phyloP scores from a whole-genome alignment of 2,329 filamentous ascomycete genomes.

The Xylaria sp. region DNA sequence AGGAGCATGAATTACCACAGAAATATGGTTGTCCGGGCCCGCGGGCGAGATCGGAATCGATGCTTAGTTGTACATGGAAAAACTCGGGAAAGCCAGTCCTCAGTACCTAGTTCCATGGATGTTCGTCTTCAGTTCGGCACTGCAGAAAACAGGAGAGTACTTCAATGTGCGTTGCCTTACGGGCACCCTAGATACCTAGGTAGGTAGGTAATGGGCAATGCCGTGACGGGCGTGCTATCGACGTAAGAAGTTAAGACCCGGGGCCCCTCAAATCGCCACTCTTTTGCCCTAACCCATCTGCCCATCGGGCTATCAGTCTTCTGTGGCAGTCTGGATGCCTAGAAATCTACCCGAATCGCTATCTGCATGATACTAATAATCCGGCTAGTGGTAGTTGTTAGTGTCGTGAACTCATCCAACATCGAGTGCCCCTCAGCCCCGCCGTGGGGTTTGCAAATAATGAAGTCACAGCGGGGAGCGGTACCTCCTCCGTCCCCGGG shows the following conservation, averaged over 20 bases:
- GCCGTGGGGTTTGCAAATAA: slow-evolving; percentile 10
- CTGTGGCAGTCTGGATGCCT: not conserved
- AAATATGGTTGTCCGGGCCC: too few species aligned
- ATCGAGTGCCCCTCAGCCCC: not conserved
- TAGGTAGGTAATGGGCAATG: not conserved
- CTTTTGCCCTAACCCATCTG: not conserved
- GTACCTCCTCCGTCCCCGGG: not conserved
- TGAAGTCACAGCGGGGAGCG: slow-evolving; percentile 9
- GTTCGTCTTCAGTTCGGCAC: not conserved
- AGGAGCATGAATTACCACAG: too few species aligned
- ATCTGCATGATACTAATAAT: too few species aligned
- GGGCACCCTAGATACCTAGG: not conserved
- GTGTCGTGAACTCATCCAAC: not conserved
- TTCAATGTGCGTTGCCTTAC: not conserved
- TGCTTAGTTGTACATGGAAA: slow-evolving; percentile 8
- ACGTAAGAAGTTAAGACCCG: slow-evolving; percentile 4
- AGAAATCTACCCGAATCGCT: slow-evolving; percentile 4
- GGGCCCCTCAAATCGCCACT: slow-evolving; percentile 7
- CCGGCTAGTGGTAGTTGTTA: not conserved
- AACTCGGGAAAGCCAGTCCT: too few species aligned
- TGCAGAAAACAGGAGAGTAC: slow-evolving; percentile 1
- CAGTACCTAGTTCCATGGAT: too few species aligned
- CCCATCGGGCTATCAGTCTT: not conserved
- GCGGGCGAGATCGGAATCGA: too few species aligned
- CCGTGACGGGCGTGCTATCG: not conserved